Conservation (phyloP, 2,329 filamentous ascomycete species). For the Talaromyces rugulosus region DNA sequence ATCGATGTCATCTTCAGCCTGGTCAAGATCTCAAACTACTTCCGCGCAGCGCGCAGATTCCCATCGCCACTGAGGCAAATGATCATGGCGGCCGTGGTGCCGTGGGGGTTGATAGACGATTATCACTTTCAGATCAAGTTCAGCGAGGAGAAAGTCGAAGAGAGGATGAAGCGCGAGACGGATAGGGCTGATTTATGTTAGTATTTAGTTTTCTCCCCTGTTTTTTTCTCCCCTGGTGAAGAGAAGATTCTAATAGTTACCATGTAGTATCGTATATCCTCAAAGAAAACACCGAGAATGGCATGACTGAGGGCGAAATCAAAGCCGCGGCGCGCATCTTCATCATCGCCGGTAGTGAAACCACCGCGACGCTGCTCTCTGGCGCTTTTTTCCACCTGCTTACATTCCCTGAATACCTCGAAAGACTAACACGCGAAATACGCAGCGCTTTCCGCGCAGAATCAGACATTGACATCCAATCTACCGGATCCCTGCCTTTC, state of each 20-base stretch:
- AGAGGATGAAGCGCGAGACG: constrained; percentile 15
- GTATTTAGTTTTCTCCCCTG: too few relatives aligned
- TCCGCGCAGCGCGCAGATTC: constrained; percentile 2
- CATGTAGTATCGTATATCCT: constrained; percentile 19
- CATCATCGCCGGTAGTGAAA: constrained; percentile 35
- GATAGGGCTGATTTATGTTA: constrained; percentile 20
- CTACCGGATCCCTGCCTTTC: constrained; percentile 29
- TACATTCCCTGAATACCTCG: constrained; percentile 16
- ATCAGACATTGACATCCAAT: constrained; percentile 26
- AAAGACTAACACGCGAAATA: constrained; percentile 19
- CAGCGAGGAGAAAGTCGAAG: constrained; percentile 19
- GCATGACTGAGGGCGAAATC: constrained; percentile 17
- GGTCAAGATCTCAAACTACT: not conserved
- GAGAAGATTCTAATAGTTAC: too few relatives aligned
- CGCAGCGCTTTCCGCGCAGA: constrained; percentile 19
- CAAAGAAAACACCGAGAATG: constrained; percentile 15
- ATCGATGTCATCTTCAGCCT: constrained; percentile 28
- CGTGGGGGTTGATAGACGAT: constrained; percentile 17
- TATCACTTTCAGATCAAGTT: constrained; percentile 15
- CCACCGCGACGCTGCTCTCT: constrained; percentile 37
- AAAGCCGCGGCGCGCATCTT: constrained; percentile 24
- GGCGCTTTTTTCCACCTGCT: constrained; percentile 29
- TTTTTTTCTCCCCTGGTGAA: not conserved
- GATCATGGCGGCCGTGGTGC: constrained; percentile 10
- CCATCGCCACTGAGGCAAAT: constrained; percentile 3